A percentile compares a stretch with the other conserved stretches of the same genome.
Conservation (phyloP, 345 rosid species). For the Corchorus capsularis region DNA sequence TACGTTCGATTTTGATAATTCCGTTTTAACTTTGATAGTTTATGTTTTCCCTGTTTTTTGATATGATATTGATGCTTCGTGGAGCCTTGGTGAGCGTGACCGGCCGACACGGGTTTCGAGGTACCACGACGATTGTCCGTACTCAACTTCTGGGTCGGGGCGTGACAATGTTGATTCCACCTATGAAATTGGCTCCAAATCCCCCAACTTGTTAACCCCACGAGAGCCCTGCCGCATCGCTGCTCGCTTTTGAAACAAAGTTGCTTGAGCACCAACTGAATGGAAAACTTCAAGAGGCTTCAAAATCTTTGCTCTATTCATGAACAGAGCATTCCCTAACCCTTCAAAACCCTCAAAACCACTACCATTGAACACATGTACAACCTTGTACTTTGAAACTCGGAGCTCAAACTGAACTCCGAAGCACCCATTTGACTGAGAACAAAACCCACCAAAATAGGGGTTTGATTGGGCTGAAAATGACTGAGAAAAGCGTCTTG, state of each 20-base stretch:
- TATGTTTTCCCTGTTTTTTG: too few relatives aligned
- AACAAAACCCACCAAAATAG: constrained; percentile 44
- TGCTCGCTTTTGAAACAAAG: constrained; percentile 84
- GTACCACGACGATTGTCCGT: too few relatives aligned
- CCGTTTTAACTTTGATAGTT: too few relatives aligned
- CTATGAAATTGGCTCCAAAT: background rate
- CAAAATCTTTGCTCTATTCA: constrained; percentile 45
- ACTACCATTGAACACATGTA: constrained; percentile 33
- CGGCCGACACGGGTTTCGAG: too few relatives aligned
- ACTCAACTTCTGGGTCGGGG: too few relatives aligned
- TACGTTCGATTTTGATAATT: too few relatives aligned
- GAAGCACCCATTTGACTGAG: constrained; percentile 38
- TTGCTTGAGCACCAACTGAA: constrained; percentile 57
- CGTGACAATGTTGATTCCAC: too few relatives aligned
- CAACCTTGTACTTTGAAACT: constrained; percentile 42
- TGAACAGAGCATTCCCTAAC: constrained; percentile 36
- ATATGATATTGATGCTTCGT: too few relatives aligned
- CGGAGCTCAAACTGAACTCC: constrained; percentile 49
- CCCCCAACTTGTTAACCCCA: constrained; percentile 43
- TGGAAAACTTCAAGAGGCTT: constrained; percentile 64
- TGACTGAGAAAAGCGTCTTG: constrained; percentile 46
- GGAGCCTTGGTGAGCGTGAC: too few relatives aligned
- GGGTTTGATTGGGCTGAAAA: constrained; percentile 40
- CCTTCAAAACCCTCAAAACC: constrained; percentile 61
- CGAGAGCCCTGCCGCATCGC: constrained; percentile 54